Conservation (phyloP, 352 stramenopile genomes). For the Pythium brachiatum region DNA sequence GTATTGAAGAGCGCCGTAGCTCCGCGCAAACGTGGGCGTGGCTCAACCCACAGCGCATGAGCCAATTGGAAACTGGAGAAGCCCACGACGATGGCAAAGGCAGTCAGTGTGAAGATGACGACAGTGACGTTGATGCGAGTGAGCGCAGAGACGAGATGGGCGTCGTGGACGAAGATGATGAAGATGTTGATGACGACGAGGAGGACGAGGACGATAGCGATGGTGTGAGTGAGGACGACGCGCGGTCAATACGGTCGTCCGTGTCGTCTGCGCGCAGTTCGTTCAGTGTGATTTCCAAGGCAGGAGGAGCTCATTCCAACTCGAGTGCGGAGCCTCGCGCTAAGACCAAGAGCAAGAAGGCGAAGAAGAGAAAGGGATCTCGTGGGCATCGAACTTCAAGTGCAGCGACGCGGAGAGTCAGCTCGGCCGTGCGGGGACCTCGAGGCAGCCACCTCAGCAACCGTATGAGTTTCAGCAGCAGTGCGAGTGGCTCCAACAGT, state of each 20-base stretch:
- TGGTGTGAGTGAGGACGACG: constrained; percentile 26
- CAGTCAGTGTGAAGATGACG: constrained; percentile 3
- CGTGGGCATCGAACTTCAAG: not conserved
- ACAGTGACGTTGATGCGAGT: constrained; percentile 12
- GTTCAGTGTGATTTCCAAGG: constrained; percentile 16
- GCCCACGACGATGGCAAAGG: not conserved
- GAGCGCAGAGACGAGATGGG: constrained; percentile 16
- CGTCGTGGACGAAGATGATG: not conserved
- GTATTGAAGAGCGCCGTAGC: constrained; percentile 43
- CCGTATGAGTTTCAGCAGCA: constrained; percentile 19
- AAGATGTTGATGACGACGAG: constrained; percentile 9
- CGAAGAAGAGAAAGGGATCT: constrained; percentile 5
- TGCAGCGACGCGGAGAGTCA: not conserved
- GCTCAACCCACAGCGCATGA: constrained; percentile 20
- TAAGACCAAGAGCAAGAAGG: not conserved
- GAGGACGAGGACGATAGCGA: constrained; percentile 23
- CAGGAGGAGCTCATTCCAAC: no score
- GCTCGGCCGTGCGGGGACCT: constrained; percentile 1
- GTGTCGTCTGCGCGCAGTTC: constrained; percentile 19
- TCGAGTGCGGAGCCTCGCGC: no score
- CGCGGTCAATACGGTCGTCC: constrained; percentile 15
- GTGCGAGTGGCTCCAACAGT: constrained; percentile 11
- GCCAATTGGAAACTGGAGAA: not conserved
- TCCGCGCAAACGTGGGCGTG: constrained; percentile 62
- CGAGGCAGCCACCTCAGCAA: constrained; percentile 21